Evolutionary conservation across 2,329 filamentous ascomycete genomes (phyloP).

Genomic region (Fusarium buxicola): DNA sequence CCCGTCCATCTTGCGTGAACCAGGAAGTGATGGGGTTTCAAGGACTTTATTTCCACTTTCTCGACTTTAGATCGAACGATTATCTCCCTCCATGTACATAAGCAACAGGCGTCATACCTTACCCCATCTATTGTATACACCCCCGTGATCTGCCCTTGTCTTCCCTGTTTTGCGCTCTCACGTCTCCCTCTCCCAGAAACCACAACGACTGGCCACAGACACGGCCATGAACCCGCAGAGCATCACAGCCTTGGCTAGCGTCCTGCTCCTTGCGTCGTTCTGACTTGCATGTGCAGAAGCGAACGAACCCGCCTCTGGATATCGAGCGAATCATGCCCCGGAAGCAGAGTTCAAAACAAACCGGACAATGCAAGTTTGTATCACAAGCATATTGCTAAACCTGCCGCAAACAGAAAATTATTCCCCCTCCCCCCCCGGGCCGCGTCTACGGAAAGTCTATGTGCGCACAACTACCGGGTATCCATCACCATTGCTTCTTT

Average conservation of each 20-base stretch:
- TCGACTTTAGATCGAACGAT: conserved; percentile 30
- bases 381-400: conserved; percentile 6
- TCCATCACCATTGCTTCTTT: conserved; percentile 20
- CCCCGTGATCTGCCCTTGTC: neutral
- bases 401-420: conserved; percentile 38
- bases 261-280: conserved; percentile 36
- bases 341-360: conserved; percentile 28
- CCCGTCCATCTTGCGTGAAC: conserved; percentile 32
- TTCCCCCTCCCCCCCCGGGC: conserved; percentile 4
- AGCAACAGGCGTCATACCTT: conserved; percentile 5
- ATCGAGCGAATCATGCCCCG: conserved; percentile 33
- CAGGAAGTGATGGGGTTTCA: conserved; percentile 22
- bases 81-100: conserved; percentile 9
- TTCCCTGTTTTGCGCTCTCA: conserved; percentile 23
- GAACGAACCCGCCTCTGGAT: conserved; percentile 20
- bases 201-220: conserved; percentile 14
- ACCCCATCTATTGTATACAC: conserved; percentile 1
- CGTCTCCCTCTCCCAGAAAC: conserved; percentile 3
- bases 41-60: conserved; percentile 24
- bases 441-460: conserved; percentile 13
- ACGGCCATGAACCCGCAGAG: conserved; percentile 38
- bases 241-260: conserved; percentile 26
- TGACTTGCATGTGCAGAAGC: conserved; percentile 43
- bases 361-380: conserved; percentile 14
- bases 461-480: conserved; percentile 28